These are phyloP conservation scores for Rhodotorula sp. DNA, from an alignment of 1,284 basidiomycete species.

Conservation along the genomic window DNA sequence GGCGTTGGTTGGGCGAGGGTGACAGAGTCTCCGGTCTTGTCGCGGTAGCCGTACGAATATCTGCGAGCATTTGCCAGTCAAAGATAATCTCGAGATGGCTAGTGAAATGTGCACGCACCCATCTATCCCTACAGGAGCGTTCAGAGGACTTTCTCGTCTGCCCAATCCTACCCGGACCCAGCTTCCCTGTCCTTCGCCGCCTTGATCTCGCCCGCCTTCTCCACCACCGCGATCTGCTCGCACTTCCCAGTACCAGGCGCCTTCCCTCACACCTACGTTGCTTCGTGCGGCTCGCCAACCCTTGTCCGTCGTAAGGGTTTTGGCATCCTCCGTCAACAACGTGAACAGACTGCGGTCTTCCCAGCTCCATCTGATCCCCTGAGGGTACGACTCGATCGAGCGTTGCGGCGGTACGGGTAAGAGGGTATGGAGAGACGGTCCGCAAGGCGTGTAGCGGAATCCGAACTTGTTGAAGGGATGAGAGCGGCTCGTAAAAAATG, in stretches of 20 bases:
- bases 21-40: conserved; percentile 88
- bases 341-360: conserved; percentile 71
- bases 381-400: conserved; percentile 70
- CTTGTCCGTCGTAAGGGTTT: conserved; percentile 74
- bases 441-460: conserved; percentile 77
- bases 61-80: conserved; percentile 4
- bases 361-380: conserved; percentile 70
- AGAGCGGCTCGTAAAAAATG: conserved; percentile 46
- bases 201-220: conserved; percentile 53
- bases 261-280: conserved; percentile 84
- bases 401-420: conserved; percentile 58
- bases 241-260: conserved; percentile 93
- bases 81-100: too few species aligned
- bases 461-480: conserved; percentile 61
- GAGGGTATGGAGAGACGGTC: conserved; percentile 58
- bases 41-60: conserved; percentile 87
- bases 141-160: conserved; percentile 83
- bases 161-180: conserved; percentile 84
- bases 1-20: conserved; percentile 74
- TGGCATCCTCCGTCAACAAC: conserved; percentile 75
- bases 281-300: conserved; percentile 87
- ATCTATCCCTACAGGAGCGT: conserved; percentile 88
- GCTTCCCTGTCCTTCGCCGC: conserved; percentile 53
- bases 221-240: conserved; percentile 74
- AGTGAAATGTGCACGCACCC: conserved; percentile 51